phyloP scores from a whole-genome alignment of 163 green algal genomes.

The Volvox carteri region DNA sequence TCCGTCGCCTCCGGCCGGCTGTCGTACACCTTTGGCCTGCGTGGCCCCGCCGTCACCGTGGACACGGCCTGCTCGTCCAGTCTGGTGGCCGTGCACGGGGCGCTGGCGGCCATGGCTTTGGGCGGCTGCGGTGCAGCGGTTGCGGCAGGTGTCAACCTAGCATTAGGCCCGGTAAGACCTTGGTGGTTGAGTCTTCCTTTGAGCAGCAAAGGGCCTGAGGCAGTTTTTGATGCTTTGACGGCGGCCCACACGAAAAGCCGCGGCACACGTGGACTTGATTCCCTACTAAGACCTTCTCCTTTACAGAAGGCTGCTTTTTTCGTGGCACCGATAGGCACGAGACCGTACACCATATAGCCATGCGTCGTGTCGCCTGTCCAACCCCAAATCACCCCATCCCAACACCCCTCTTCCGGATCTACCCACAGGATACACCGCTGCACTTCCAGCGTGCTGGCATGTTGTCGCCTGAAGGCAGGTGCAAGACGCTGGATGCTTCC shows the following conservation, averaged over 20 bases:
- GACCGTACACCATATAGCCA: no score
- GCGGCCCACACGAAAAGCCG: no score
- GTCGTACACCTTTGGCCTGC: constrained; percentile 66
- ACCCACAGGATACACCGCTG: constrained; percentile 50
- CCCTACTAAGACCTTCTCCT: no score
- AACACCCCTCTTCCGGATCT: no score
- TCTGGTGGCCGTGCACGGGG: constrained; percentile 79
- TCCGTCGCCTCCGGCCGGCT: constrained; percentile 73
- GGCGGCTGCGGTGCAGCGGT: constrained; percentile 62
- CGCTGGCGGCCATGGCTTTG: constrained; percentile 51
- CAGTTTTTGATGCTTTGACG: no score
- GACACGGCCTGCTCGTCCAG: constrained; percentile 92
- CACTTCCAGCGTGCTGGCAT: constrained; percentile 78
- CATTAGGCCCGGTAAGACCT: constrained; percentile 61
- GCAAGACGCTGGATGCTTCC: constrained; percentile 86
- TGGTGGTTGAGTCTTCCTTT: no score
- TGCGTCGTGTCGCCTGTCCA: no score
- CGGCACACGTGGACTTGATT: no score
- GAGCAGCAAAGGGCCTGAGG: no score
- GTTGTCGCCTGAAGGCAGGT: constrained; percentile 87
- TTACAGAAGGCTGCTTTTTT: no score
- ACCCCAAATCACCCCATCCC: no score
- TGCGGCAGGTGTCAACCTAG: constrained; percentile 78
- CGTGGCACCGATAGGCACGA: no score
- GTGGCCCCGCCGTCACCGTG: constrained; percentile 84